Evolutionary conservation across 495 filamentous ascomycete species (phyloP).

Genomic region (Lineolata rhizophorae): DNA sequence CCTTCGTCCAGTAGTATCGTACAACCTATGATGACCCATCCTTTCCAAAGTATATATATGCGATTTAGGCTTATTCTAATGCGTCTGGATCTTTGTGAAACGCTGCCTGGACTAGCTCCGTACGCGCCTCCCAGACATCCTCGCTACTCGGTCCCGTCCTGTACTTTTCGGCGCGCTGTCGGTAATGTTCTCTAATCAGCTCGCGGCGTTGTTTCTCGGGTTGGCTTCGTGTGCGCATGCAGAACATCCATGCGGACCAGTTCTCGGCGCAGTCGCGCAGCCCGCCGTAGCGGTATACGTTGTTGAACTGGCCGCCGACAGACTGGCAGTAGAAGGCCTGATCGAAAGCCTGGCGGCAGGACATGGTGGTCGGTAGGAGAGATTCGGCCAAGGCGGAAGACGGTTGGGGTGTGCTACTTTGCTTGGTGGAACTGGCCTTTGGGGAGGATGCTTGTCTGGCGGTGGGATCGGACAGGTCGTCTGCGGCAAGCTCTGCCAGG

Average conservation of each 20-base stretch:
- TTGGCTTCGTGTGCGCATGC: conserved; percentile 57
- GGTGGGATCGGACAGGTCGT: conserved; percentile 2
- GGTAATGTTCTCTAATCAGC: conserved; percentile 47
- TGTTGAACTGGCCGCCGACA: conserved; percentile 66
- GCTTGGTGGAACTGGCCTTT: conserved; percentile 1
- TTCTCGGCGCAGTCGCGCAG: conserved; percentile 53
- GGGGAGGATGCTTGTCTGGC: conserved; percentile 2
- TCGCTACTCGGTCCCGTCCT: conserved; percentile 56
- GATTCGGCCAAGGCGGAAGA: conserved; percentile 38
- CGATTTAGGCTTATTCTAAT: no score
- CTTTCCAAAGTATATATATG: no score
- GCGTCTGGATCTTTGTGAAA: conserved; percentile 40
- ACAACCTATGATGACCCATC: no score
- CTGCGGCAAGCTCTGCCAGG: no score
- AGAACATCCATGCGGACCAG: conserved; percentile 87
- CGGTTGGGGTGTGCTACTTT: conserved; percentile 18
- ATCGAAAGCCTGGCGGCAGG: conserved; percentile 80
- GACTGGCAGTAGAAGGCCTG: conserved; percentile 88
- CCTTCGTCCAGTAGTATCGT: no score
- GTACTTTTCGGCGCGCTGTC: conserved; percentile 46
- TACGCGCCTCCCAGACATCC: conserved; percentile 70
- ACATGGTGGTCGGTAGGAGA: conserved; percentile 59
- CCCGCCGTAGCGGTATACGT: conserved; percentile 67
- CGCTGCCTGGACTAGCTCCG: conserved; percentile 23
- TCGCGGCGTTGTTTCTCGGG: conserved; percentile 22